Evolutionary conservation across 2,329 filamentous ascomycete genomes (phyloP).

Genomic region (Fusarium scirpi): DNA sequence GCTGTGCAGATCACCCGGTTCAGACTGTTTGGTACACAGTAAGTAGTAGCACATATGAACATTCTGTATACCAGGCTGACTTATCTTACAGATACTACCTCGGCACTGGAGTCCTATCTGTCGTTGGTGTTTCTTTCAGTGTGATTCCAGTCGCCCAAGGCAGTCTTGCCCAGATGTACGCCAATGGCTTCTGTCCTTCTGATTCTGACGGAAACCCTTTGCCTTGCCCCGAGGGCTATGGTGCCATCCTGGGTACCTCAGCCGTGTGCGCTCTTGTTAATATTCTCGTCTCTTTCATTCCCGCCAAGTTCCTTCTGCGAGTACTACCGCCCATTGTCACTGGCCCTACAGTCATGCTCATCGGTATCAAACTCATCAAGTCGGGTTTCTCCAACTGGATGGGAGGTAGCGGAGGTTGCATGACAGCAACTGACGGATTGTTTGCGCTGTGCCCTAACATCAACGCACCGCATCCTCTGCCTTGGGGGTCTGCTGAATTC

Average conservation of each 20-base stretch:
- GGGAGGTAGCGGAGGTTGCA: conserved; percentile 74
- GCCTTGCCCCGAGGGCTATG: conserved; percentile 82
- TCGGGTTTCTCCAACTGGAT: conserved; percentile 83
- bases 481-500: conserved; percentile 83
- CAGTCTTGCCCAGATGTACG: conserved; percentile 82
- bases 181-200: conserved; percentile 73
- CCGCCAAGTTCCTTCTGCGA: conserved; percentile 74
- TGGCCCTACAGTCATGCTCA: conserved; percentile 76
- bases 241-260: conserved; percentile 76
- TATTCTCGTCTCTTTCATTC: conserved; percentile 79
- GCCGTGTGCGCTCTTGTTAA: conserved; percentile 76
- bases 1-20: conserved; percentile 82
- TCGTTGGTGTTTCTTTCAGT: conserved; percentile 69
- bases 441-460: conserved; percentile 76
- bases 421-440: conserved; percentile 62
- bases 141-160: conserved; percentile 64
- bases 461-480: conserved; percentile 75
- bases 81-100: conserved; percentile 71
- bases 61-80: background rate
- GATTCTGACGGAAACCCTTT: conserved; percentile 72
- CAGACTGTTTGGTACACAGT: conserved; percentile 75
- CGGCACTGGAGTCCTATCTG: conserved; percentile 83
- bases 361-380: conserved; percentile 78
- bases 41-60: conserved; percentile 32
- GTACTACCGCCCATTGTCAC: conserved; percentile 85